A percentile compares a stretch with the other conserved stretches of the same genome.
These are phyloP conservation scores for Lumnitzera racemosa DNA, from an alignment of 345 rosid species.

Conservation along the genomic window DNA sequence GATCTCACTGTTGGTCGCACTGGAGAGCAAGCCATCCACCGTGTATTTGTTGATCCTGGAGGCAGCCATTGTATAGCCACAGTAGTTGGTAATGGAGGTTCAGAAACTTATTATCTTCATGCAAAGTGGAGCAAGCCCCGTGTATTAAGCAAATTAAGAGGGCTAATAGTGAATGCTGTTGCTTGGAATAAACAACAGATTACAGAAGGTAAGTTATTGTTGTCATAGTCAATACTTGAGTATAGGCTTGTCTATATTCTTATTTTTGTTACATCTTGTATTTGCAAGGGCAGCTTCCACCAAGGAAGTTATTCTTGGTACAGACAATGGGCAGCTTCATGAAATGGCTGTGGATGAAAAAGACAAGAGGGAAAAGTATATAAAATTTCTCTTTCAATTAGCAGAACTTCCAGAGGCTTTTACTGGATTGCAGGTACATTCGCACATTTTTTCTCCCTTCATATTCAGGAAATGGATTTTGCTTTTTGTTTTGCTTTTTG, in stretches of 20 bases:
- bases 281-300: constrained; percentile 55
- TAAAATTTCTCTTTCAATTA: constrained; percentile 69
- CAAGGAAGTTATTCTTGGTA: constrained; percentile 88
- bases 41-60: constrained; percentile 94
- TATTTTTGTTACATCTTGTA: constrained; percentile 11
- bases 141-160: constrained; percentile 60
- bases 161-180: constrained; percentile 76
- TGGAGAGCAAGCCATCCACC: constrained; percentile 87
- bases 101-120: constrained; percentile 85
- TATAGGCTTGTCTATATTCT: neutral
- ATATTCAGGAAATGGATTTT: too few species aligned
- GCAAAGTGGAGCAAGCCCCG: constrained; percentile 98
- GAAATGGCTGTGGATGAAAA: constrained; percentile 96
- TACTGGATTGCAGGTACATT: constrained; percentile 80
- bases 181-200: constrained; percentile 96
- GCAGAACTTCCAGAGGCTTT: constrained; percentile 89
- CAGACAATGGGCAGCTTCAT: constrained; percentile 83
- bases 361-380: constrained; percentile 90
- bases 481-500: too few species aligned
- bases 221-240: neutral
- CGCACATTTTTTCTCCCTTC: too few species aligned
- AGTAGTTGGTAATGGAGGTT: constrained; percentile 70
- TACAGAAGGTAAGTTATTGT: constrained; percentile 56
- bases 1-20: constrained; percentile 83
- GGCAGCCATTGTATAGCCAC: constrained; percentile 95